Evolutionary conservation across 202 grass and related monocot species (phyloP).

Genomic region (Panicum hallii): DNA sequence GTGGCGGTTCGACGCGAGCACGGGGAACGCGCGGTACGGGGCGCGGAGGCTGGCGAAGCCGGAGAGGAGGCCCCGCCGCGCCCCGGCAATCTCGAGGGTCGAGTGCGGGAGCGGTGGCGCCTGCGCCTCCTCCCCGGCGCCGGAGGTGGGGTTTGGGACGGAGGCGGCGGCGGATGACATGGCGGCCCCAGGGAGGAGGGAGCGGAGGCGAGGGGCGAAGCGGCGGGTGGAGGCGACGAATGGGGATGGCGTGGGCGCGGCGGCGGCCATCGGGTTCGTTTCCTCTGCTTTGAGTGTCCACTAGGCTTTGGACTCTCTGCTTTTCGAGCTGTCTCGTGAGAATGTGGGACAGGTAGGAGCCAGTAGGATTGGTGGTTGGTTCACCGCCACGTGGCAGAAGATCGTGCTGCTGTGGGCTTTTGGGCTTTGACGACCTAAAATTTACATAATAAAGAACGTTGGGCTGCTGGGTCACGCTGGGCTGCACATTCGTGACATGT

Average conservation of each 20-base stretch:
- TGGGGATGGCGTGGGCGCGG: constrained; percentile 41
- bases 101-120: constrained; percentile 40
- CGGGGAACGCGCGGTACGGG: constrained; percentile 77
- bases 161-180: constrained; percentile 22
- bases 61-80: constrained; percentile 58
- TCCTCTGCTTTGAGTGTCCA: background rate
- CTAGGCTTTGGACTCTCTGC: background rate
- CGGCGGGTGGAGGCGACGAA: constrained; percentile 48
- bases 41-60: constrained; percentile 74
- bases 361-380: constrained; percentile 27
- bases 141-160: constrained; percentile 2
- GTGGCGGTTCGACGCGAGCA: constrained; percentile 75
- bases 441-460: too few species aligned
- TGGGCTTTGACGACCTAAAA: too few species aligned
- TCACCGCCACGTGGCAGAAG: background rate
- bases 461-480: too few species aligned
- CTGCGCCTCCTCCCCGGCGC: constrained; percentile 25
- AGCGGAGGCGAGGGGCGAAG: constrained; percentile 53
- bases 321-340: background rate
- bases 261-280: constrained; percentile 44
- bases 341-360: constrained; percentile 22
- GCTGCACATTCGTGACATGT: too few species aligned
- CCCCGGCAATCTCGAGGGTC: constrained; percentile 77
- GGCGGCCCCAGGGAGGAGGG: constrained; percentile 28
- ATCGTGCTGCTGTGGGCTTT: background rate